These are phyloP conservation scores for Drosera capensis DNA, from an alignment of 148 eudicot genomes.

Conservation along the genomic window DNA sequence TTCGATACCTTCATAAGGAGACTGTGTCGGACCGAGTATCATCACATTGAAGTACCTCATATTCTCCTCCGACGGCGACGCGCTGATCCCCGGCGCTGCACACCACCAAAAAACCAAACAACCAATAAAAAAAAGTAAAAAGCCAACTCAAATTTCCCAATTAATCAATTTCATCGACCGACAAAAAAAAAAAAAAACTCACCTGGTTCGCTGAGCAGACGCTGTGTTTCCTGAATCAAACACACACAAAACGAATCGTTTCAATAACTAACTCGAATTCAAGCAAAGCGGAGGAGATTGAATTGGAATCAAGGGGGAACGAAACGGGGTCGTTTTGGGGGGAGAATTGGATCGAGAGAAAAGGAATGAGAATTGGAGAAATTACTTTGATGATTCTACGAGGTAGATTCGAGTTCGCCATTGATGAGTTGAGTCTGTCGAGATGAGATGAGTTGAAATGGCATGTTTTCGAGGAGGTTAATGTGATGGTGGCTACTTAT, in stretches of 20 bases:
- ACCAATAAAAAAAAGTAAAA: background rate
- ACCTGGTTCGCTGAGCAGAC: constrained; percentile 14
- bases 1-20: constrained; percentile 13
- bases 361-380: background rate
- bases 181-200: background rate
- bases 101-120: background rate
- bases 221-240: constrained; percentile 10
- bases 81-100: constrained; percentile 11
- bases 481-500: too few species aligned
- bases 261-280: too few species aligned
- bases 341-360: too few species aligned
- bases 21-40: constrained; percentile 11
- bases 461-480: too few species aligned
- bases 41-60: constrained; percentile 11
- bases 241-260: background rate
- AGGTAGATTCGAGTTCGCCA: constrained; percentile 8
- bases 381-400: constrained; percentile 6
- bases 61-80: constrained; percentile 10
- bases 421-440: too few species aligned
- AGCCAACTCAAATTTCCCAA: background rate
- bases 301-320: too few species aligned
- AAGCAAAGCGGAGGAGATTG: too few species aligned
- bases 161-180: background rate
- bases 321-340: too few species aligned
- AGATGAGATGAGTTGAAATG: too few species aligned